These are phyloP conservation scores for Elsinoe batatas DNA, from an alignment of 2,329 filamentous ascomycete genomes.

Conservation along the genomic window DNA sequence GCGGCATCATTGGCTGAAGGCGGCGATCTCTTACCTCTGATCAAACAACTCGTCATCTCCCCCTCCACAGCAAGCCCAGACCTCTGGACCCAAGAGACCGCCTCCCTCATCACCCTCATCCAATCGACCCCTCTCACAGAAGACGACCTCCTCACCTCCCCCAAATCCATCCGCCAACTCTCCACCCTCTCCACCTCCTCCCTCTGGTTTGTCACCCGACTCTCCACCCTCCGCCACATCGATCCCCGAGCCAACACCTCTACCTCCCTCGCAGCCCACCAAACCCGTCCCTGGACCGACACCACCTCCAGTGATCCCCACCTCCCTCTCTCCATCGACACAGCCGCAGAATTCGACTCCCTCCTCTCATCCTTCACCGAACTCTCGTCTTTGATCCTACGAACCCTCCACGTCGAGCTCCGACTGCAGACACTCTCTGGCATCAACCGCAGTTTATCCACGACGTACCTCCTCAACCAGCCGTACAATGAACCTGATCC, in stretches of 20 bases:
- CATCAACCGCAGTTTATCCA: constrained; percentile 47
- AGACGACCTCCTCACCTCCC: constrained; percentile 80
- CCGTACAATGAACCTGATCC: constrained; percentile 69
- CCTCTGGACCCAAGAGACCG: constrained; percentile 51
- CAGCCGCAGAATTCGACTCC: constrained; percentile 76
- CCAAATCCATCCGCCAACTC: constrained; percentile 72
- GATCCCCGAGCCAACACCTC: constrained; percentile 54
- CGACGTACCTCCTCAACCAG: constrained; percentile 50
- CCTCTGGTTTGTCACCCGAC: constrained; percentile 89
- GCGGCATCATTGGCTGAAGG: constrained; percentile 57
- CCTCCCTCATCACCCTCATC: constrained; percentile 42
- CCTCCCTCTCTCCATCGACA: constrained; percentile 78
- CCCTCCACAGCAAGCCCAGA: constrained; percentile 40
- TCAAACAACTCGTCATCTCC: constrained; percentile 55
- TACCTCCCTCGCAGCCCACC: constrained; percentile 34
- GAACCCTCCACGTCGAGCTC: constrained; percentile 82
- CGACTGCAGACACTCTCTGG: constrained; percentile 78
- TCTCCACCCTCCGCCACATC: constrained; percentile 71
- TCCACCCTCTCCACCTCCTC: constrained; percentile 93
- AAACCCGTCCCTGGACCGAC: constrained; percentile 73
- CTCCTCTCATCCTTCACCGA: constrained; percentile 76
- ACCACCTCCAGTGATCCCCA: constrained; percentile 54
- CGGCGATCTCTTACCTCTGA: constrained; percentile 62
- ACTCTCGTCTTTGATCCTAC: constrained; percentile 66
- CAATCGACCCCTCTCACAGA: constrained; percentile 55